Evolutionary conservation across 176 grass and related monocot species (phyloP).

Genomic region (Eragrostis nindensis): DNA sequence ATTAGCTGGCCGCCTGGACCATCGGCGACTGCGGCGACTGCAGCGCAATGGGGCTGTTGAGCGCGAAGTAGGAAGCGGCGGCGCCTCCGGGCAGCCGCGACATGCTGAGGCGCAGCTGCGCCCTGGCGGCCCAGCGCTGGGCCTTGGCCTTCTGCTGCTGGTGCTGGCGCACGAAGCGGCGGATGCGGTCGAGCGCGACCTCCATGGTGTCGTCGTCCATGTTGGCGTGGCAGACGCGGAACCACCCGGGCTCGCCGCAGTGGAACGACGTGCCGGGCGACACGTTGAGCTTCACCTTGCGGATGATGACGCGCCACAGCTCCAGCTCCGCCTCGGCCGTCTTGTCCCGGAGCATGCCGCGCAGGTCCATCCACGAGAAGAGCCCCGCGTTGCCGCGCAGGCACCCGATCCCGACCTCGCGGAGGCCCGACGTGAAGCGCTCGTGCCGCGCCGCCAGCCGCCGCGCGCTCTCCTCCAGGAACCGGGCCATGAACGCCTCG

Average conservation of each 20-base stretch:
- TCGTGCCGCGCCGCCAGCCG: slow-evolving; percentile 54
- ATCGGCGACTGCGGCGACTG: slow-evolving; percentile 69
- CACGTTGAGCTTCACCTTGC: slow-evolving; percentile 83
- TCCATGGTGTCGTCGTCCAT: slow-evolving; percentile 81
- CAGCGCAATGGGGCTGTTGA: slow-evolving; percentile 44
- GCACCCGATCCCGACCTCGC: slow-evolving; percentile 56
- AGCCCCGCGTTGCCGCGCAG: slow-evolving; percentile 76
- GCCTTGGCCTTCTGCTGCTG: slow-evolving; percentile 31
- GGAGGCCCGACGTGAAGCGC: slow-evolving; percentile 50
- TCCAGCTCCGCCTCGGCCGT: slow-evolving; percentile 72
- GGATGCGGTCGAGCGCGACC: slow-evolving; percentile 68
- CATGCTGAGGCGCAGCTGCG: slow-evolving; percentile 54
- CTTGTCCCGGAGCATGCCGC: slow-evolving; percentile 59
- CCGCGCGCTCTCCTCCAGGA: slow-evolving; percentile 49
- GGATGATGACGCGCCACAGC: slow-evolving; percentile 72
- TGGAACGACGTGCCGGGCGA: slow-evolving; percentile 89
- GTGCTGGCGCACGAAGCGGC: slow-evolving; percentile 40
- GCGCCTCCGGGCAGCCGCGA: slow-evolving; percentile 39
- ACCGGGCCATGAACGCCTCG: slow-evolving; percentile 54
- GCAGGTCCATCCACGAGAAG: slow-evolving; percentile 96
- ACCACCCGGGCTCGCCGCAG: slow-evolving; percentile 88
- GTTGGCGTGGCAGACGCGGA: slow-evolving; percentile 95
- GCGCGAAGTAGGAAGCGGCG: slow-evolving; percentile 5
- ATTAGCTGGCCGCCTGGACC: slow-evolving; percentile 68
- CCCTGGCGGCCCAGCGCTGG: slow-evolving; percentile 40